Base-by-base conservation (phyloP, 257 asterid genomes). In the Mitragyna speciosa region DNA sequence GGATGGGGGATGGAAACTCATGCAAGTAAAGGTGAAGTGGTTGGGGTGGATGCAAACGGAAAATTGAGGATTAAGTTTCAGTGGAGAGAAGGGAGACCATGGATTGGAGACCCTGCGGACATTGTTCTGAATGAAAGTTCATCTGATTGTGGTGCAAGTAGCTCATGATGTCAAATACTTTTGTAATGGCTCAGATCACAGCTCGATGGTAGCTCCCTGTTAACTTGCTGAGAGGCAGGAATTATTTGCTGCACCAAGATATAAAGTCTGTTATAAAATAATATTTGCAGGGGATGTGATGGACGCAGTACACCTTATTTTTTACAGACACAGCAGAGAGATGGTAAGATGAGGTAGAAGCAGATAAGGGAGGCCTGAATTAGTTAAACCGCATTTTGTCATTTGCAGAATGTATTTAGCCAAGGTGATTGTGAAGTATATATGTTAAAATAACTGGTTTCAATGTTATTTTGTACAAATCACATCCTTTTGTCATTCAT, bases 1-100 rank as follows among this genome's bases (percentile, higher is more conserved):
- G 99, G 94, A 20, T 96, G 99, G 99, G 99, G 99, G 24, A 94
- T 96, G 99, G 99, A 94, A 90, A 96, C 98, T 2, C 97, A 90
- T 75, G 93, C 97, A 1, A 96, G 99, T 82, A 89, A 86, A 87
- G 99, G 99, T 20, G 91, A 86, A 87, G 93, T 96, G 12, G 97
- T 94, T 11, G 99, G 98, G 43, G 98, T 96, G 8, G 98, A 96
- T 83, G 97, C 97, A 24, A 96, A 94, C 17, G 99, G 98, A 65
- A 96, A 94, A 87, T 77, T 96, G 84, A 87, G 98, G 90, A 92
- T 96, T 49, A 96, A 91, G 89, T 96, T 94, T 78, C 85, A 89
- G 85, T 96, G 99, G 99, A 92, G 98, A 41, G 97, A 96, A 82
- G 98, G 97, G 64, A 89, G 85, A 82, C 96, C 96, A 0, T 96